phyloP scores from a whole-genome alignment of 192 early-diverging fungal genomes.

The Umbelopsis ramanniana region DNA sequence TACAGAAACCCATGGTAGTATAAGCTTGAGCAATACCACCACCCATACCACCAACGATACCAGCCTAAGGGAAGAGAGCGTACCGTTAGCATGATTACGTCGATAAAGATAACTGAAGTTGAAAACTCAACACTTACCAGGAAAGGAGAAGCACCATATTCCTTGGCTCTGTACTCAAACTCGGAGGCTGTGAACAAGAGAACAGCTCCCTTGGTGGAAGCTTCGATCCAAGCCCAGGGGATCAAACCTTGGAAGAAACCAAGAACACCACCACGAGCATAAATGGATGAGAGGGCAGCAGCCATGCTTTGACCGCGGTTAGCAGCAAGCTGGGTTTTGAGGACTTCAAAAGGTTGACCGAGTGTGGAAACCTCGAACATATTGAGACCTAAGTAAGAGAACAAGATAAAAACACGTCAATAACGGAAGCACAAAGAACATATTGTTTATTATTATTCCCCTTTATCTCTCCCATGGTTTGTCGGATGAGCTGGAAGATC shows the following conservation, averaged over 20 bases:
- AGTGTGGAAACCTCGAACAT: constrained; percentile 92
- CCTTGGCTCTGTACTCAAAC: constrained; percentile 56
- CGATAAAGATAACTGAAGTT: constrained; percentile 8
- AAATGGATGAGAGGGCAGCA: constrained; percentile 75
- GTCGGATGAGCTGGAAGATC: neutral
- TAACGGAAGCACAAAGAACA: no score
- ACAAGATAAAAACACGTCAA: no score
- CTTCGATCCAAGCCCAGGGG: constrained; percentile 71
- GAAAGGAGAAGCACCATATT: constrained; percentile 60
- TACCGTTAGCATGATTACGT: neutral
- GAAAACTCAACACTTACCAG: constrained; percentile 38
- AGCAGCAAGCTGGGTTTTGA: constrained; percentile 95
- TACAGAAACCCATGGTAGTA: constrained; percentile 99
- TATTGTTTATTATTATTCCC: no score
- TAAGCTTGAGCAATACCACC: constrained; percentile 96
- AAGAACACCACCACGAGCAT: constrained; percentile 80
- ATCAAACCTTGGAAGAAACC: constrained; percentile 95
- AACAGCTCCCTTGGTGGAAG: constrained; percentile 63
- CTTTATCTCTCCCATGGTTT: no score
- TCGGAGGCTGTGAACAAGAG: constrained; percentile 67
- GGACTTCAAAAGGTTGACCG: constrained; percentile 95
- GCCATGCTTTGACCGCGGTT: constrained; percentile 85
- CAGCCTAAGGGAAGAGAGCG: constrained; percentile 55
- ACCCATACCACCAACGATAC: constrained; percentile 91
- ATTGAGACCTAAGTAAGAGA: constrained; percentile 52